These are phyloP conservation scores for Boletales sp. DNA, from an alignment of 768 basidiomycete genomes.

Conservation along the genomic window DNA sequence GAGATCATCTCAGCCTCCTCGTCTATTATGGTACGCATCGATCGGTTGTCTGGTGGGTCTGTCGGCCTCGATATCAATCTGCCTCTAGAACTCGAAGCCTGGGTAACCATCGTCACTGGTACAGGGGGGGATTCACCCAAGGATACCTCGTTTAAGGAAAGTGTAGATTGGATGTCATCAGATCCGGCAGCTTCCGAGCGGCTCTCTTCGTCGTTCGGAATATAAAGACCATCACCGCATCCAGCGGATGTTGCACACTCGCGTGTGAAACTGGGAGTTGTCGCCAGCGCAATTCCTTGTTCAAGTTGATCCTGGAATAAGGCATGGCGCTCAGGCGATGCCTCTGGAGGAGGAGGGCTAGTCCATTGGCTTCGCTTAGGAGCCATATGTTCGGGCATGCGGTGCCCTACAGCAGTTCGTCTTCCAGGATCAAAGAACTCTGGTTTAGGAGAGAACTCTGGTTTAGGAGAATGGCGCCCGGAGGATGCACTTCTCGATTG, in stretches of 20 bases:
- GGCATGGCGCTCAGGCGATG: conserved; percentile 60
- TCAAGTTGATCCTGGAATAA: conserved; percentile 69
- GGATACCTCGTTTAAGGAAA: conserved; percentile 58
- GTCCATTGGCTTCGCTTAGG: conserved; percentile 81
- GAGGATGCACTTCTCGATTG: conserved; percentile 42
- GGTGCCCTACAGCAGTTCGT: conserved; percentile 30
- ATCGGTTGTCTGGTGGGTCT: conserved; percentile 5
- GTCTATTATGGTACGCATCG: neutral
- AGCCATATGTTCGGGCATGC: conserved; percentile 70
- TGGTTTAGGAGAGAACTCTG: conserved; percentile 49
- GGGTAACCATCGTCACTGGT: conserved; percentile 6
- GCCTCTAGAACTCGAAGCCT: conserved; percentile 20
- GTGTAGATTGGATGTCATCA: conserved; percentile 68
- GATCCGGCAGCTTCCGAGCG: conserved; percentile 58
- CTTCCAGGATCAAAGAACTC: conserved; percentile 44
- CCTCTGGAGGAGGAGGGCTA: conserved; percentile 78
- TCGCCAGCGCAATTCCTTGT: conserved; percentile 64
- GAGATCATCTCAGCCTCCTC: conserved; percentile 18
- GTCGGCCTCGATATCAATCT: conserved; percentile 19
- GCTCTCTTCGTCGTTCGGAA: conserved; percentile 62
- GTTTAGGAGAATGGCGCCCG: conserved; percentile 52
- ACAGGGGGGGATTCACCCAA: conserved; percentile 11
- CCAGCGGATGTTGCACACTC: conserved; percentile 49
- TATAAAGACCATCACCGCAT: conserved; percentile 58
- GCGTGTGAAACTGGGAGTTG: conserved; percentile 57